A percentile compares a stretch with the other conserved stretches of the same genome.
Conservation (phyloP, 2,329 filamentous ascomycete species). For the Trichoderma sp. region DNA sequence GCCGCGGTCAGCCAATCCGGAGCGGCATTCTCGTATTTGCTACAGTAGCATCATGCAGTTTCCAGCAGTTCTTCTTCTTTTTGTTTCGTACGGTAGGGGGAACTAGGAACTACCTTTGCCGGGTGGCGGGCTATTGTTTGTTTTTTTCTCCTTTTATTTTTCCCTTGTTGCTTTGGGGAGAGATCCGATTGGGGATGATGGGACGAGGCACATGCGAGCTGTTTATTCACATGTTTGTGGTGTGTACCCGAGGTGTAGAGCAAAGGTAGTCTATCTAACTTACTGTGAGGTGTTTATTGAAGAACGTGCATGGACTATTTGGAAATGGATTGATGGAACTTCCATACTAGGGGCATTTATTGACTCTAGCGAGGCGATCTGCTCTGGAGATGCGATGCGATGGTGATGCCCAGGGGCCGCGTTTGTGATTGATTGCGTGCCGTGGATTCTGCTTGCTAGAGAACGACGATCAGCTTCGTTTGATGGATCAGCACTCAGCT, state of each 20-base stretch:
- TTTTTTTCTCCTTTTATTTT: neutral
- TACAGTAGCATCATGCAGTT: neutral
- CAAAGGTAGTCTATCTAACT: neutral
- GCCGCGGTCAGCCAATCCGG: neutral
- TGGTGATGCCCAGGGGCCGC: neutral
- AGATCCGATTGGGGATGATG: slow-evolving; percentile 9
- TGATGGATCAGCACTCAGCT: too few species aligned
- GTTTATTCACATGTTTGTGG: neutral
- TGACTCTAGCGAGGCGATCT: neutral
- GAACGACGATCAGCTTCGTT: neutral
- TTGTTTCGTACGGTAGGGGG: neutral
- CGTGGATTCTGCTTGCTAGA: neutral
- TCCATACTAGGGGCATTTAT: too few species aligned
- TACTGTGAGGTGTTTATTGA: neutral
- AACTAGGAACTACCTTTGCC: neutral
- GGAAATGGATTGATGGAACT: neutral
- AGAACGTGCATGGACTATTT: neutral
- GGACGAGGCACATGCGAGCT: neutral
- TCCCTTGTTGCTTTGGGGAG: neutral
- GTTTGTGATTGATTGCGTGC: slow-evolving; percentile 1
- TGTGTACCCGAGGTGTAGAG: neutral
- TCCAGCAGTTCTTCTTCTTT: neutral
- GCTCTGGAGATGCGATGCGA: neutral
- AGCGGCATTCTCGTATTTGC: neutral
- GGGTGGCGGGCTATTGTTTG: neutral